Evolutionary conservation across 306 rosid species (phyloP), one percentile per base, ranked within the genome.

Genomic region (Cicer pinnatifidum): DNA sequence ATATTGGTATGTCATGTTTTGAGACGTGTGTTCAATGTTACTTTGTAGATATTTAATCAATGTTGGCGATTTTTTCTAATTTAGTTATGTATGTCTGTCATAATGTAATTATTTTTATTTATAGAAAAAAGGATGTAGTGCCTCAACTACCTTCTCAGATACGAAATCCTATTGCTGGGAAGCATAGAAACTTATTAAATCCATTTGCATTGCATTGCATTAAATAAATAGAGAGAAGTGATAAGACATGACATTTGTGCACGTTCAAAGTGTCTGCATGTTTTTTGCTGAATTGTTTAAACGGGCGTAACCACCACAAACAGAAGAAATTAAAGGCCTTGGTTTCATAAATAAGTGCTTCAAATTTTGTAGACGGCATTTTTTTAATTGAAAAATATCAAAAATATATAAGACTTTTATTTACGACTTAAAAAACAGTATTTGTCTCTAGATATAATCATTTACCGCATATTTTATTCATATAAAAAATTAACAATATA

Each of bases 251-350:
- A 59, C 81, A 72, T 60, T 60, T 35, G 19, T 78, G 82, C 84
- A 63, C 61, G 62, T 67, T 83, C 68, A 79, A 78, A 69, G 47
- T 33, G 77, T 48, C 39, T 54, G 64, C 54, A 50, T 65, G 78
- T 79, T 61, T 11, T 63, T 17, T 73, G 66, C 45, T 72, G 76
- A 43, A 50, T 56, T 56, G 9, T 13, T 35, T 52, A 52, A 16
- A 52, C 58, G 1, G 23, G 58, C 58, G 15, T 6, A 43, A 43
- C 47, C 9, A 43, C 47, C 47, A 43, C 47, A 43, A 1, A 43
- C 11, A 1, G 9, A 46, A 46, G 7, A 46, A 46, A 46, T 11
- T 46, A 46, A 11, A 11, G 51, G 51, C 51, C 7, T 46, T 6
- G 7, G 12, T 46, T 46, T 46, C 51, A 11, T 46, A 11, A 11